Base-by-base conservation (phyloP, 2,329 filamentous ascomycete genomes). In the Colletotrichum euphorbiae region DNA sequence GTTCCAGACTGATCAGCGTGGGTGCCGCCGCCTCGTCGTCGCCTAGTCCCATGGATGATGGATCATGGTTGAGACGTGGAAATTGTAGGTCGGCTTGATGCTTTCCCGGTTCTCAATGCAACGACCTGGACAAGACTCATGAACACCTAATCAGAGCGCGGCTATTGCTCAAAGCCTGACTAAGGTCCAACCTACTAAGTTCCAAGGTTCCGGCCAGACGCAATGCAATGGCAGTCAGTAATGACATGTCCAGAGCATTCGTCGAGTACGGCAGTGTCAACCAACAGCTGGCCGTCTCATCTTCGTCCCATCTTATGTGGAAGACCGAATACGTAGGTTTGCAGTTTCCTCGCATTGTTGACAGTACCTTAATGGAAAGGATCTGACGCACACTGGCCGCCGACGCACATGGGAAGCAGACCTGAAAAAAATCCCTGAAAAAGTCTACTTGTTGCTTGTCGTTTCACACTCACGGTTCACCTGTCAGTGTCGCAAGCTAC, bases 41-140 rank as follows among this genome's bases (percentile, higher is more conserved):
- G n/a, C n/a, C n/a, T n/a, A n/a, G n/a, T 55, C 40, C 19, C 61
- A 59, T 69, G 61, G 55, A 43, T 69, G 55, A 60, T 69, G 61
- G 55, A 43, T 69, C 61, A 60, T 69, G 61, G 61, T 33, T 59
- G 48, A 60, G 61, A 48, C 61, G 55, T 60, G 66, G 66, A 60
- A 66, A 69, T 66, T 69, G 66, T 38, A 38, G 33, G 48, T 24
- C 48, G 40, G 42, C 9, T 40, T 58, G 51, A 55, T 64, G 45
- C 52, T 31, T 58, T 67, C 51, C 62, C 51, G 63, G 43, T 42
- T 52, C 33, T 48, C 24, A 46, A 52, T 42, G 58, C 51, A 52
- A 24, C 46, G 43, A 43, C 19, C 19, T 19, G 17, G 28, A 28
- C 48, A 28, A 33, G 28, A 42, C n/a, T 48, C 11, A 59, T 19